These are phyloP conservation scores for Phycomyces blakesleeanus DNA, from an alignment of 192 early-diverging fungal species.

Conservation along the genomic window DNA sequence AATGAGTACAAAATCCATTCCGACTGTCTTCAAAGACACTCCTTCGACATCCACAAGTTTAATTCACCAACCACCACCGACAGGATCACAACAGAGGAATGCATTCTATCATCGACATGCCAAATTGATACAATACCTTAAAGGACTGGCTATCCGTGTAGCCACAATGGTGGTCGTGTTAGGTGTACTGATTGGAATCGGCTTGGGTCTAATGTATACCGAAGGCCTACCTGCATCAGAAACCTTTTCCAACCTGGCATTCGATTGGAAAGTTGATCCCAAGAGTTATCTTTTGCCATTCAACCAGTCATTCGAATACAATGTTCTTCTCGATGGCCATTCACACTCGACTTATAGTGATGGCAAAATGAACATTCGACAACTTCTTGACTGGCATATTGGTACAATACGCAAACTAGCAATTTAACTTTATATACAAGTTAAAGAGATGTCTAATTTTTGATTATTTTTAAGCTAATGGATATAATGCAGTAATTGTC, in stretches of 20 bases:
- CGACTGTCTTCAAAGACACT: too few species aligned
- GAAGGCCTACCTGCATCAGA: conserved; percentile 24
- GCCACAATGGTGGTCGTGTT: conserved; percentile 12
- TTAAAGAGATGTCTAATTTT: conserved; percentile 6
- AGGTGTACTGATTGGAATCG: conserved; percentile 27
- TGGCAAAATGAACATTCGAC: conserved; percentile 53
- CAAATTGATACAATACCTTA: neutral
- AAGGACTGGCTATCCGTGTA: conserved; percentile 13
- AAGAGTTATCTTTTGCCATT: conserved; percentile 42
- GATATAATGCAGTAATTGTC: conserved; percentile 66
- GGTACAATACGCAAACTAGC: conserved; percentile 32
- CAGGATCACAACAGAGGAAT: too few species aligned
- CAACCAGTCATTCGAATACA: conserved; percentile 40
- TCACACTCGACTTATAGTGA: conserved; percentile 61
- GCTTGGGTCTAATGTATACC: conserved; percentile 21
- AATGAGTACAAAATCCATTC: too few species aligned
- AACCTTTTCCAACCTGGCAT: conserved; percentile 36
- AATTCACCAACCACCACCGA: too few species aligned
- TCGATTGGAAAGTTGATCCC: conserved; percentile 51
- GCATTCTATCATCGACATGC: too few species aligned
- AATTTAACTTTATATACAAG: neutral
- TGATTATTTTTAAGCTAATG: conserved; percentile 47
- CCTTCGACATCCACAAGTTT: too few species aligned
- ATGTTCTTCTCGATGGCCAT: conserved; percentile 63
- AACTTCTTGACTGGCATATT: conserved; percentile 59